Evolutionary conservation across 495 filamentous ascomycete genomes (phyloP).

Genomic region (Talaromyces borbonicus): DNA sequence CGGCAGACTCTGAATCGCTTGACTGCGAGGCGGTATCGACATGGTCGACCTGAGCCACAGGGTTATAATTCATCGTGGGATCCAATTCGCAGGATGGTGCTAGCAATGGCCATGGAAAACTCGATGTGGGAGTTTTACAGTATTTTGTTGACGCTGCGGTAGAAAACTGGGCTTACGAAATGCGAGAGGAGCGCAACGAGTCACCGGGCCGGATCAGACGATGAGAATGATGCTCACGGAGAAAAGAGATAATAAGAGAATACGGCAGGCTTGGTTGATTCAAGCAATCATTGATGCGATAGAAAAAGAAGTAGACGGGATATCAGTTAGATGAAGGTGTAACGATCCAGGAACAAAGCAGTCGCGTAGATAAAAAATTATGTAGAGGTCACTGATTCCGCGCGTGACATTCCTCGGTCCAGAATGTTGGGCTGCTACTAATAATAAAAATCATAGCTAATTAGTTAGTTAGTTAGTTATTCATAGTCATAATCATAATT

Average conservation of each 20-base stretch:
- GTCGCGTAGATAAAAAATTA: too few relatives aligned
- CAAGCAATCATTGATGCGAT: neutral
- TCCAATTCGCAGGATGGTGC: neutral
- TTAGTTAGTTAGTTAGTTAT: neutral
- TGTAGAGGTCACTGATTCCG: constrained; percentile 1
- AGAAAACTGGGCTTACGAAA: too few relatives aligned
- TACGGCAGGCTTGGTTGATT: neutral
- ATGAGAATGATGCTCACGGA: neutral
- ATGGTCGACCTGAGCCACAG: neutral
- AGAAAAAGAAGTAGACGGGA: too few relatives aligned
- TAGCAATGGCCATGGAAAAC: neutral
- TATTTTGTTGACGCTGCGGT: too few relatives aligned
- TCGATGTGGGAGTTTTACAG: too few relatives aligned
- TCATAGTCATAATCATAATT: too few relatives aligned
- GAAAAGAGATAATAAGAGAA: neutral
- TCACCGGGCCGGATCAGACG: neutral
- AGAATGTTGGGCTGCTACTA: neutral
- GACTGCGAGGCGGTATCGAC: neutral
- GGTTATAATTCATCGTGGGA: neutral
- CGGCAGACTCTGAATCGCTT: constrained; percentile 1
- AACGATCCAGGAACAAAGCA: too few relatives aligned
- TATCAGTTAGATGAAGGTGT: too few relatives aligned
- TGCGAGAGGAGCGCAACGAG: too few relatives aligned
- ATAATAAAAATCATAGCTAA: neutral
- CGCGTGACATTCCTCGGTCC: constrained; percentile 3